These are phyloP conservation scores for Diaporthe humulicola DNA, from an alignment of 2,329 filamentous ascomycete genomes.

Conservation along the genomic window DNA sequence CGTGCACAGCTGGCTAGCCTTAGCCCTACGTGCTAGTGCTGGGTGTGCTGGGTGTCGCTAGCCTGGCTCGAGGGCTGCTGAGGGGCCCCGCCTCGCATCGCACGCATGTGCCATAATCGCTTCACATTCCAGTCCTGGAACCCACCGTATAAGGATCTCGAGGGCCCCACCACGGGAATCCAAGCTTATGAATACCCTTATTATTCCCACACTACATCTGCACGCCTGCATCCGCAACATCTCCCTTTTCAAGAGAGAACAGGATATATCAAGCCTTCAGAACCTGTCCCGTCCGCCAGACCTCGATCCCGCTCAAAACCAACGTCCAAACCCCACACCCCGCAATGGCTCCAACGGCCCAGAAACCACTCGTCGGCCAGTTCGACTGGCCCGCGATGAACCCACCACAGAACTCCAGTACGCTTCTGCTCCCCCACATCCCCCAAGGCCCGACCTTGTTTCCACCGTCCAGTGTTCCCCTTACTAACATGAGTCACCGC, in stretches of 20 bases:
- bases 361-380: slow-evolving; percentile 30
- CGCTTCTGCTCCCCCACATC: background rate
- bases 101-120: slow-evolving; percentile 13
- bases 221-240: background rate
- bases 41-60: background rate
- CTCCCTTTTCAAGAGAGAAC: background rate
- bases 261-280: background rate
- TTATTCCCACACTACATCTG: background rate
- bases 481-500: background rate
- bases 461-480: background rate
- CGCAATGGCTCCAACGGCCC: slow-evolving; percentile 23
- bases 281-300: background rate
- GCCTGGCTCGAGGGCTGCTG: background rate
- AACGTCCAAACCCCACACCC: background rate
- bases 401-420: slow-evolving; percentile 15
- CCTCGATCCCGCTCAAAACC: background rate
- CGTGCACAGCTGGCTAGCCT: slow-evolving; percentile 18
- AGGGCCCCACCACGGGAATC: background rate
- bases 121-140: slow-evolving; percentile 20
- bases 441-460: no score
- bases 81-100: slow-evolving; percentile 1
- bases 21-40: background rate
- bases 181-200: slow-evolving; percentile 12
- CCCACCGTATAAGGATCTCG: slow-evolving; percentile 20
- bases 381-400: slow-evolving; percentile 9